Percentiles rank a stretch among this genome's conserved stretches.
phyloP scores from a whole-genome alignment of 192 early-diverging fungal species.

The Coemansia sp. region DNA sequence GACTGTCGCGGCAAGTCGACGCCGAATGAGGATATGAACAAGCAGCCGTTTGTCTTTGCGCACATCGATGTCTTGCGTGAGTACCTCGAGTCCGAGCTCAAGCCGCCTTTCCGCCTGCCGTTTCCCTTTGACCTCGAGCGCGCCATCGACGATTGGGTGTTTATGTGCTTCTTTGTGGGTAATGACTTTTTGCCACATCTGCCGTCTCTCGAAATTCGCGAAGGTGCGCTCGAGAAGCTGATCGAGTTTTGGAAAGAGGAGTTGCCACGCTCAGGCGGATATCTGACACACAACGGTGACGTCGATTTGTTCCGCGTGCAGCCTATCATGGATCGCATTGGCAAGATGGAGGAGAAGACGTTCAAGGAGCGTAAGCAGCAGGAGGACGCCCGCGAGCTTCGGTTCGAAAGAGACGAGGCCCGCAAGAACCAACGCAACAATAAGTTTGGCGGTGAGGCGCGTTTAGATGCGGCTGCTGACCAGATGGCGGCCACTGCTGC shows the following conservation, averaged over 20 bases:
- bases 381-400: constrained; percentile 55
- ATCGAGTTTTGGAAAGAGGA: constrained; percentile 87
- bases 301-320: constrained; percentile 76
- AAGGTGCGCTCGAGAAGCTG: constrained; percentile 89
- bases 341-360: constrained; percentile 77
- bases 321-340: constrained; percentile 79
- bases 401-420: constrained; percentile 8
- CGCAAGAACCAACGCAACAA: neutral
- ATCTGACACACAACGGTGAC: constrained; percentile 82
- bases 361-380: constrained; percentile 69
- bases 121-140: constrained; percentile 87
- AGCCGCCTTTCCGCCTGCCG: constrained; percentile 59
- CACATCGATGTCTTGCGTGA: constrained; percentile 84
- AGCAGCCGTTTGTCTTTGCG: constrained; percentile 81
- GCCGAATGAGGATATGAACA: constrained; percentile 20
- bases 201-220: constrained; percentile 91
- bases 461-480: constrained; percentile 46
- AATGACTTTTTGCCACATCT: constrained; percentile 98
- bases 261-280: constrained; percentile 76
- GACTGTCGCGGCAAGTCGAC: constrained; percentile 28
- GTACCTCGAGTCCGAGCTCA: constrained; percentile 87
- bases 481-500: constrained; percentile 56
- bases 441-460: constrained; percentile 25
- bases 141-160: constrained; percentile 97
- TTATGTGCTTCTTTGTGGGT: constrained; percentile 97